Conservation (phyloP, 345 rosid species). For the Physaria fendleri region DNA sequence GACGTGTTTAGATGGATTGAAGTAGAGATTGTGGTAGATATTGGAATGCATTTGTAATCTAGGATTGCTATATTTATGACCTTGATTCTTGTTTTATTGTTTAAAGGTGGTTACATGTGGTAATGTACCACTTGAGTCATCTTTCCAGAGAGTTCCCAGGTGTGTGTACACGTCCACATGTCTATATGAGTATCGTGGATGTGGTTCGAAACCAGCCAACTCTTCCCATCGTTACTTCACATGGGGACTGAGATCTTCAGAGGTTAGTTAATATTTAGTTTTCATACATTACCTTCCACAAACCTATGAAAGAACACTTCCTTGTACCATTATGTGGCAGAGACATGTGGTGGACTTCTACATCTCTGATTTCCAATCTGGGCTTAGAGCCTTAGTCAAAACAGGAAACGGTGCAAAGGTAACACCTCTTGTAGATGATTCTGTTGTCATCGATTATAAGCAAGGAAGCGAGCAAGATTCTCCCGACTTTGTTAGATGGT, state of each 20-base stretch:
- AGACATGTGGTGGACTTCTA: constrained; percentile 96
- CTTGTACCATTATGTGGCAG: constrained; percentile 39
- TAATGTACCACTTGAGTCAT: constrained; percentile 84
- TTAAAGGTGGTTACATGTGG: constrained; percentile 94
- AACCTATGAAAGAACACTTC: background rate
- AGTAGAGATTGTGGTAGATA: background rate
- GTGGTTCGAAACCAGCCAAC: constrained; percentile 77
- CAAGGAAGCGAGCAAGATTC: constrained; percentile 62
- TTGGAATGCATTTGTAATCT: constrained; percentile 2
- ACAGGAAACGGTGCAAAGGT: constrained; percentile 80
- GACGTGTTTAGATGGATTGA: background rate
- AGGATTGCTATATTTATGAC: constrained; percentile 7
- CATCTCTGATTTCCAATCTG: constrained; percentile 98
- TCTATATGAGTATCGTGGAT: constrained; percentile 75
- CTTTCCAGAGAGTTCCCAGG: constrained; percentile 78
- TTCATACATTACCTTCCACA: background rate
- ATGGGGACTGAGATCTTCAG: constrained; percentile 41
- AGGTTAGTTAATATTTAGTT: constrained; percentile 30
- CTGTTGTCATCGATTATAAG: constrained; percentile 61
- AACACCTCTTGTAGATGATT: constrained; percentile 84
- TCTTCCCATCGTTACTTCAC: constrained; percentile 41
- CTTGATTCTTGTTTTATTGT: constrained; percentile 9
- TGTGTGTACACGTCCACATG: constrained; percentile 91
- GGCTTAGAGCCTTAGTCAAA: constrained; percentile 93
- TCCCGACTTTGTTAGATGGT: constrained; percentile 81